Conservation (phyloP, 495 filamentous ascomycete species). For the Xylaria telfairii region DNA sequence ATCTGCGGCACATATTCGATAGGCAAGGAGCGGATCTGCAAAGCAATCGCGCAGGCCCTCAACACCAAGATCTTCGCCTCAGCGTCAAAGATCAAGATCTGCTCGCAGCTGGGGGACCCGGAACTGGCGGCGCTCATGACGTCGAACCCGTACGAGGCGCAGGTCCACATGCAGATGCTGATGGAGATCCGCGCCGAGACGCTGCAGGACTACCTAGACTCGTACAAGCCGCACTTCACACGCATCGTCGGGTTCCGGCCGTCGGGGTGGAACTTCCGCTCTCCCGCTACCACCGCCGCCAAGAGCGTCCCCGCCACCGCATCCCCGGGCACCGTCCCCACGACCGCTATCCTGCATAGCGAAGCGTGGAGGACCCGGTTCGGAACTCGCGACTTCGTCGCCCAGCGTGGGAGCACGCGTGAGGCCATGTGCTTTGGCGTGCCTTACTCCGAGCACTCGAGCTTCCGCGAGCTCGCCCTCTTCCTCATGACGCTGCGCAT, state of each 20-base stretch:
- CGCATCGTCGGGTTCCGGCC: slow-evolving; percentile 92
- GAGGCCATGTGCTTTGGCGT: slow-evolving; percentile 86
- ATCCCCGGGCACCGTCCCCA: slow-evolving; percentile 43
- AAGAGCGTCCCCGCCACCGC: slow-evolving; percentile 38
- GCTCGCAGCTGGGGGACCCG: slow-evolving; percentile 80
- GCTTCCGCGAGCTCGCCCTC: slow-evolving; percentile 90
- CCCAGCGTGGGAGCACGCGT: slow-evolving; percentile 78
- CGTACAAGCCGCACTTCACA: slow-evolving; percentile 76
- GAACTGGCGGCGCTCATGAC: slow-evolving; percentile 81
- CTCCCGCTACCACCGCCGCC: slow-evolving; percentile 48
- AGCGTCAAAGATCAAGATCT: slow-evolving; percentile 80
- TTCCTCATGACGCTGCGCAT: slow-evolving; percentile 89
- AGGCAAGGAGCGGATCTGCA: slow-evolving; percentile 94
- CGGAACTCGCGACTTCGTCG: slow-evolving; percentile 66
- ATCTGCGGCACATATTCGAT: slow-evolving; percentile 97
- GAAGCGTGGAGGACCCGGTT: slow-evolving; percentile 76
- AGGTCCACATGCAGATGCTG: slow-evolving; percentile 96
- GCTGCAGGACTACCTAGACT: slow-evolving; percentile 82
- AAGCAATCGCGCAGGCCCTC: slow-evolving; percentile 87
- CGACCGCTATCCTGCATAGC: slow-evolving; percentile 70
- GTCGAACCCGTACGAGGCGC: slow-evolving; percentile 77
- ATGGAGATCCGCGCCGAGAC: slow-evolving; percentile 91
- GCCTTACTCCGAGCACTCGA: slow-evolving; percentile 94
- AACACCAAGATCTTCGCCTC: slow-evolving; percentile 90
- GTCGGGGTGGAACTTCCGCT: slow-evolving; percentile 88